These are phyloP conservation scores for Forsythia viridissima DNA, from an alignment of 257 asterid species.

Conservation along the genomic window DNA sequence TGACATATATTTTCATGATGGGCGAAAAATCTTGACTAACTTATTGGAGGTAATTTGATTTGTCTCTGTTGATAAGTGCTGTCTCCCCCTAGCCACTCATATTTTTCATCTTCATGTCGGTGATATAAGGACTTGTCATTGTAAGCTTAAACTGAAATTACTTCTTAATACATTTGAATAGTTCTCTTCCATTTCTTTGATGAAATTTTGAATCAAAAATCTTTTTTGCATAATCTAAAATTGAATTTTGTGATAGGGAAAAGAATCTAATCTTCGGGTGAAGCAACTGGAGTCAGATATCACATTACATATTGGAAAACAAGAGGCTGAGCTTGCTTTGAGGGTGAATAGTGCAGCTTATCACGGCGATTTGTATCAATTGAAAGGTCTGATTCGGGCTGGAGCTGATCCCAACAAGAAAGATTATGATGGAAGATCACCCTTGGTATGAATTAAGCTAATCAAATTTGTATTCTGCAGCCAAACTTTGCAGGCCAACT, in stretches of 20 bases:
- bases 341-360: conserved; percentile 83
- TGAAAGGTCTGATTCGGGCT: conserved; percentile 68
- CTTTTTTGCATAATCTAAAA: background rate
- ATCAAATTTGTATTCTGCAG: background rate
- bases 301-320: conserved; percentile 68
- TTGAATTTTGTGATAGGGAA: conserved; percentile 46
- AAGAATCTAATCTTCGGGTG: conserved; percentile 64
- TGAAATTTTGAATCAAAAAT: background rate
- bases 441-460: conserved; percentile 53
- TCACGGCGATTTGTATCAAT: conserved; percentile 77
- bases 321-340: conserved; percentile 90
- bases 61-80: background rate
- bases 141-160: background rate
- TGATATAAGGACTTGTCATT: background rate
- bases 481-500: background rate
- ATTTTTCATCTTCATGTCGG: background rate
- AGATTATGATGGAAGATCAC: conserved; percentile 89
- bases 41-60: conserved; percentile 66
- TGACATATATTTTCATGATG: conserved; percentile 86
- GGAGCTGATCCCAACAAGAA: conserved; percentile 89
- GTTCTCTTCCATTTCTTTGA: background rate
- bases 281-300: conserved; percentile 83
- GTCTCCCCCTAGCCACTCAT: background rate
- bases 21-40: conserved; percentile 75
- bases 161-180: background rate